Conservation (phyloP, 441 rosid genomes). For the Iberis amara region DNA sequence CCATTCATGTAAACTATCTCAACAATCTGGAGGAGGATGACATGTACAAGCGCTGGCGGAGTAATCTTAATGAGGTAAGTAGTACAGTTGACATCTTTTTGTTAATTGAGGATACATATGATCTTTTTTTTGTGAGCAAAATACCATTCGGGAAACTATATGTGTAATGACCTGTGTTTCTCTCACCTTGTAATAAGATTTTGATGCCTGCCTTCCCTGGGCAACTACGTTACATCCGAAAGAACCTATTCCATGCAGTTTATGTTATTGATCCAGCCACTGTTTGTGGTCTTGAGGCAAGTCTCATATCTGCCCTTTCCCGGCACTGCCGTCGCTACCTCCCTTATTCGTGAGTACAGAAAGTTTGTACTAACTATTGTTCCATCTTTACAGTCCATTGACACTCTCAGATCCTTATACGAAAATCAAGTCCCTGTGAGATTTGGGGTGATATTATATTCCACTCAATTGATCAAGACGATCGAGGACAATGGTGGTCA, state of each 20-base stretch:
- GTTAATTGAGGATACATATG: constrained; percentile 24
- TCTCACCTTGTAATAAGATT: constrained; percentile 50
- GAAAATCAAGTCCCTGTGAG: constrained; percentile 87
- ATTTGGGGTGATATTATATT: constrained; percentile 88
- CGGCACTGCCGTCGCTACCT: constrained; percentile 4
- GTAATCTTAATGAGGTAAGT: constrained; percentile 84
- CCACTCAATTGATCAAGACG: constrained; percentile 58
- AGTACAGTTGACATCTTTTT: constrained; percentile 22
- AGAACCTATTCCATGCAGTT: constrained; percentile 95
- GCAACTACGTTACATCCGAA: constrained; percentile 90
- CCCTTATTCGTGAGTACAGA: constrained; percentile 16
- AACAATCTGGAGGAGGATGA: constrained; percentile 98
- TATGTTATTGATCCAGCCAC: constrained; percentile 92
- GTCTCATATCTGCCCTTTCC: constrained; percentile 31
- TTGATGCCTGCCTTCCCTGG: constrained; percentile 99
- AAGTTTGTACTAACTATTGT: constrained; percentile 24
- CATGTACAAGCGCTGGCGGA: constrained; percentile 94
- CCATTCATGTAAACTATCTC: constrained; percentile 87
- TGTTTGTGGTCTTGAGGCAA: constrained; percentile 87
- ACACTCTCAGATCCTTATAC: constrained; percentile 63
- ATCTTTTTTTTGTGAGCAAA: constrained; percentile 14
- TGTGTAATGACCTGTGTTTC: constrained; percentile 25
- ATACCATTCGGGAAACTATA: constrained; percentile 20
- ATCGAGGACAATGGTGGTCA: constrained; percentile 59
- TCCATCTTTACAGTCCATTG: constrained; percentile 69